phyloP scores from a whole-genome alignment of 441 rosid genomes.

The Pelargonium citronellum region DNA sequence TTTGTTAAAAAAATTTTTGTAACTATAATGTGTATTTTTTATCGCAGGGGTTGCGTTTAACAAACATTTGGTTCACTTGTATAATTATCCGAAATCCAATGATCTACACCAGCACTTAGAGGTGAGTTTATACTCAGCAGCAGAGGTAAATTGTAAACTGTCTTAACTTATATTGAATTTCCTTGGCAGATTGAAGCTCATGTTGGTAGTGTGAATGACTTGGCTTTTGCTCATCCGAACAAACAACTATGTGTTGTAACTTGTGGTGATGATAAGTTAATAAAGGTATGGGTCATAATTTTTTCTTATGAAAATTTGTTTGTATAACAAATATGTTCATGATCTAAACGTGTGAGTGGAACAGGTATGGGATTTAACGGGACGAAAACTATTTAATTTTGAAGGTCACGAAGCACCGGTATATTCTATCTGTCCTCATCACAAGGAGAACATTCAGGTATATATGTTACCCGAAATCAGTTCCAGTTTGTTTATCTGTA shows the following conservation, averaged over 20 bases:
- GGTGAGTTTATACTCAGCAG: constrained; percentile 37
- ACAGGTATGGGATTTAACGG: constrained; percentile 80
- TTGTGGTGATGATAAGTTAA: constrained; percentile 84
- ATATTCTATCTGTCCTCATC: constrained; percentile 68
- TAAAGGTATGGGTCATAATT: constrained; percentile 48
- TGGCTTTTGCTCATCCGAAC: constrained; percentile 84
- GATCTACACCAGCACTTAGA: constrained; percentile 63
- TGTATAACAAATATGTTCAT: constrained; percentile 14
- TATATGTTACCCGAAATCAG: neutral
- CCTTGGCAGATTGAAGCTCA: constrained; percentile 81
- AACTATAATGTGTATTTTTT: constrained; percentile 28
- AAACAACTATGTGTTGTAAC: constrained; percentile 75
- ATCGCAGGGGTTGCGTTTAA: constrained; percentile 70
- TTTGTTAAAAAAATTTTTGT: neutral
- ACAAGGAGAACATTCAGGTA: constrained; percentile 78
- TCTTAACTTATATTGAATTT: constrained; percentile 24
- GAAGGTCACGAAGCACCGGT: constrained; percentile 82
- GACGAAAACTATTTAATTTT: constrained; percentile 40
- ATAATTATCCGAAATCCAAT: constrained; percentile 47
- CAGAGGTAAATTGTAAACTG: constrained; percentile 15
- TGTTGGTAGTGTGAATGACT: constrained; percentile 77
- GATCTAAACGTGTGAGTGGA: constrained; percentile 16
- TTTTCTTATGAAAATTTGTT: constrained; percentile 11
- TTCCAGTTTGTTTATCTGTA: neutral
- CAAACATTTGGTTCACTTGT: constrained; percentile 68